A percentile compares a stretch with the other conserved stretches of the same genome.
These are phyloP conservation scores for Globisporangium irregulare DNA, from an alignment of 352 stramenopile species.

Conservation along the genomic window DNA sequence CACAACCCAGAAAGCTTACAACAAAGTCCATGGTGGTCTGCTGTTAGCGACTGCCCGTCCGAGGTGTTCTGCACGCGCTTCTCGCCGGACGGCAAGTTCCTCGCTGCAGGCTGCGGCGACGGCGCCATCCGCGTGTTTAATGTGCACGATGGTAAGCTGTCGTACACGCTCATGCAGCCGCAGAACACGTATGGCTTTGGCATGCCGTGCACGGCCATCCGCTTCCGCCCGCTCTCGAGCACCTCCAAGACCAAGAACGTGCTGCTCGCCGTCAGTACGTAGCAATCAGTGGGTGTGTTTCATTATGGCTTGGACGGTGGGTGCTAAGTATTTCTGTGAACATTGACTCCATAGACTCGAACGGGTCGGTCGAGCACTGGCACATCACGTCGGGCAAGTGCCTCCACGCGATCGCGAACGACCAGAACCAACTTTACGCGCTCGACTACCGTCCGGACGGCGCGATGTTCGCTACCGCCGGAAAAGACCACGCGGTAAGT, in stretches of 20 bases:
- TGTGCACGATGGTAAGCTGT: conserved; percentile 67
- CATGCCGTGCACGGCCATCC: conserved; percentile 81
- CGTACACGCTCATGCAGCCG: conserved; percentile 82
- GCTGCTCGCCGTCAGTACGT: conserved; percentile 84
- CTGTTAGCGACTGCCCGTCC: conserved; percentile 63
- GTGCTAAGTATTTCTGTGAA: too few species aligned
- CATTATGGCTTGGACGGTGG: neutral
- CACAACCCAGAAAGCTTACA: too few species aligned
- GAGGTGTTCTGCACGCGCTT: conserved; percentile 90
- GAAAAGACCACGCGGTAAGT: conserved; percentile 83
- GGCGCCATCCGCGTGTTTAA: conserved; percentile 87
- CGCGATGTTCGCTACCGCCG: conserved; percentile 83
- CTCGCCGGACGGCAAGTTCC: conserved; percentile 76
- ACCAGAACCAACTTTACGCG: conserved; percentile 87
- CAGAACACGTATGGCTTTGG: conserved; percentile 65
- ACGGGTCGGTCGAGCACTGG: conserved; percentile 90
- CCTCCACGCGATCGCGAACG: conserved; percentile 87
- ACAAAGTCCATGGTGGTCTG: too few species aligned
- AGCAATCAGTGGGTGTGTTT: too few species aligned
- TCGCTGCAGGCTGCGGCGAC: conserved; percentile 83
- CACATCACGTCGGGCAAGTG: conserved; percentile 92
- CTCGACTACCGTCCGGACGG: conserved; percentile 88
- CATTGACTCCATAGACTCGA: conserved; percentile 46
- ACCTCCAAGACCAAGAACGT: conserved; percentile 91
- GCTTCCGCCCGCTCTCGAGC: conserved; percentile 75